Conservation (phyloP, 2,329 filamentous ascomycete species). For the Phaeosphaeria sp. region DNA sequence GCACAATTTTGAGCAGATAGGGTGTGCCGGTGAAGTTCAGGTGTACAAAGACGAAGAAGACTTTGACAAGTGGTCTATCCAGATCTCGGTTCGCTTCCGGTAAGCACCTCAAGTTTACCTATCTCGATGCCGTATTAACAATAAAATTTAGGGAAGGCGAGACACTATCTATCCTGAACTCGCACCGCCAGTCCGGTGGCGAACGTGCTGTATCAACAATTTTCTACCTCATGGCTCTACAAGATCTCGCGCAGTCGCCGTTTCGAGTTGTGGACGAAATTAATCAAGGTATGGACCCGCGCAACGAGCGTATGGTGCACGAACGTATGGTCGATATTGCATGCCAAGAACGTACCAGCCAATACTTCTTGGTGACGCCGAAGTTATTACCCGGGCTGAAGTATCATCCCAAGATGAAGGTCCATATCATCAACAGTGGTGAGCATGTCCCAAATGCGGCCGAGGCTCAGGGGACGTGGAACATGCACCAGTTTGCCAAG, state of each 20-base stretch:
- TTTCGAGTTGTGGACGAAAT: slow-evolving; percentile 99
- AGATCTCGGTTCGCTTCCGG: slow-evolving; percentile 96
- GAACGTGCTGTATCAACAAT: slow-evolving; percentile 97
- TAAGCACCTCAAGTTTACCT: slow-evolving; percentile 49
- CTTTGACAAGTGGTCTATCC: slow-evolving; percentile 91
- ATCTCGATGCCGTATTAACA: slow-evolving; percentile 12
- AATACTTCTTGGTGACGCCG: slow-evolving; percentile 97
- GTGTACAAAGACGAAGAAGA: slow-evolving; percentile 87
- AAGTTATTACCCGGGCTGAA: slow-evolving; percentile 86
- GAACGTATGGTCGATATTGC: slow-evolving; percentile 98
- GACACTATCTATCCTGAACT: slow-evolving; percentile 81
- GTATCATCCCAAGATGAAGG: slow-evolving; percentile 90
- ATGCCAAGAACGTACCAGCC: slow-evolving; percentile 74
- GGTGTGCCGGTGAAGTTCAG: slow-evolving; percentile 87
- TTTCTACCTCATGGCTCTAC: slow-evolving; percentile 98
- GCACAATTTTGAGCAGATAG: slow-evolving; percentile 92
- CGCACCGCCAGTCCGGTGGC: slow-evolving; percentile 93
- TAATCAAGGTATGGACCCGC: slow-evolving; percentile 99
- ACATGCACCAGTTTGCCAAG: slow-evolving; percentile 50
- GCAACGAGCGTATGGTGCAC: slow-evolving; percentile 98
- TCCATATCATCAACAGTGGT: slow-evolving; percentile 92
- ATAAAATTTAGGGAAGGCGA: slow-evolving; percentile 64
- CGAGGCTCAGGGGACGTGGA: slow-evolving; percentile 46
- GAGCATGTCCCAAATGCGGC: slow-evolving; percentile 61
- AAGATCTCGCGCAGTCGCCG: slow-evolving; percentile 89